These are phyloP conservation scores for Karstenula rhodostoma DNA, from an alignment of 2,329 filamentous ascomycete species.

Conservation along the genomic window DNA sequence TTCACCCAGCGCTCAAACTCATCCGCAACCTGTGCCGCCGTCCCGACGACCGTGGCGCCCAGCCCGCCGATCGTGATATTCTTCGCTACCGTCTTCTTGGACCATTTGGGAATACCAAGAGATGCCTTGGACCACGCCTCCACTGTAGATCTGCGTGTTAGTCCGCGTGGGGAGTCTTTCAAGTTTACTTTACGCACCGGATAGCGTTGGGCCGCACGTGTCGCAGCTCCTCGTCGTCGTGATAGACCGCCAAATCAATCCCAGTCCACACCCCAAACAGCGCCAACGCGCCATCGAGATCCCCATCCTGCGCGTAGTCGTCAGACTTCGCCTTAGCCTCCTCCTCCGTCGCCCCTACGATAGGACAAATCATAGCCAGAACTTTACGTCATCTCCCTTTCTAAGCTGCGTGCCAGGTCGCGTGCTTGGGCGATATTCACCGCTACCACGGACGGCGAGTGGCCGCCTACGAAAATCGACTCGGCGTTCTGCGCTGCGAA, in stretches of 20 bases:
- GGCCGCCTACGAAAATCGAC: slow-evolving; percentile 72
- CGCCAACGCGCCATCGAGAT: slow-evolving; percentile 70
- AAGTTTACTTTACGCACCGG: slow-evolving; percentile 39
- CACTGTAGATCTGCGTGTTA: slow-evolving; percentile 23
- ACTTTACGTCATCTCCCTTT: slow-evolving; percentile 59
- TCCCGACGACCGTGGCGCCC: slow-evolving; percentile 69
- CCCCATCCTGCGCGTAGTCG: slow-evolving; percentile 66
- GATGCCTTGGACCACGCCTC: slow-evolving; percentile 27
- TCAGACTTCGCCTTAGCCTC: slow-evolving; percentile 69
- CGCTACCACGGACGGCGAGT: slow-evolving; percentile 66
- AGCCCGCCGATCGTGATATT: slow-evolving; percentile 72
- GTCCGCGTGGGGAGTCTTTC: background rate
- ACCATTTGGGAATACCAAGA: slow-evolving; percentile 67
- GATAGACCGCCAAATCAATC: slow-evolving; percentile 66
- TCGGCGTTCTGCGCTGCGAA: slow-evolving; percentile 75
- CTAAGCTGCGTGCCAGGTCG: slow-evolving; percentile 53
- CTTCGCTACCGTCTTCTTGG: slow-evolving; percentile 71
- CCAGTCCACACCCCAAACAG: slow-evolving; percentile 78
- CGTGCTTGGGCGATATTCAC: slow-evolving; percentile 69
- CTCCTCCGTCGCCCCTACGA: slow-evolving; percentile 69
- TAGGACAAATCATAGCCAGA: slow-evolving; percentile 70
- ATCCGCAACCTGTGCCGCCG: slow-evolving; percentile 69
- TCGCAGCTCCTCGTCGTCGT: slow-evolving; percentile 67
- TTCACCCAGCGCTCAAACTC: slow-evolving; percentile 70
- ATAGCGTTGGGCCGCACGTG: slow-evolving; percentile 64